Conservation (phyloP, 306 rosid genomes). For the Mimosa bimucronata region DNA sequence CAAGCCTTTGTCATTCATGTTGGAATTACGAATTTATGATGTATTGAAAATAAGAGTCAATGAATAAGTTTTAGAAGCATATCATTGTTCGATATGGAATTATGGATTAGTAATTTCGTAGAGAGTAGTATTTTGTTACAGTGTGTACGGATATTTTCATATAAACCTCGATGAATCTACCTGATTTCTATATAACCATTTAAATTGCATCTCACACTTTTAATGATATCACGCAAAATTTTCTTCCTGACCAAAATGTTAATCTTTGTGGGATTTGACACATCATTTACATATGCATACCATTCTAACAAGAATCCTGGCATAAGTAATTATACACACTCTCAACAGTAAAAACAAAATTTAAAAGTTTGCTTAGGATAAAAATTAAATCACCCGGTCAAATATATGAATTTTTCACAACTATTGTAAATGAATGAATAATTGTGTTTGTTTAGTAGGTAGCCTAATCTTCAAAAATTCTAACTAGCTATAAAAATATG, state of each 20-base stretch:
- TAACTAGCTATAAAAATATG: too few relatives aligned
- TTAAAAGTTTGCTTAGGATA: neutral
- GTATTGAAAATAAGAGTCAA: neutral
- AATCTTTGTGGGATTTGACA: neutral
- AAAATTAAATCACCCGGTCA: neutral
- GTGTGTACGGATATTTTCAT: neutral
- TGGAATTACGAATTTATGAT: too few relatives aligned
- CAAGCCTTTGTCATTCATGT: too few relatives aligned
- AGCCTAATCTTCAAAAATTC: too few relatives aligned
- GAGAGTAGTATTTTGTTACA: neutral
- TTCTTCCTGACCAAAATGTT: neutral
- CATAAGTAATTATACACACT: neutral
- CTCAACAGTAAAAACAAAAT: neutral
- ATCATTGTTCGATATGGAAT: neutral
- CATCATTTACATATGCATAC: neutral
- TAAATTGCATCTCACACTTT: neutral
- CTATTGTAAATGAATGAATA: neutral
- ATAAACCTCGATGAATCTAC: neutral
- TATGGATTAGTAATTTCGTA: neutral
- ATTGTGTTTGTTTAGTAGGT: neutral
- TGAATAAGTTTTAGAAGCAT: neutral
- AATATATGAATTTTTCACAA: neutral
- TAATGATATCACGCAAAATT: neutral
- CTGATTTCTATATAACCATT: neutral
- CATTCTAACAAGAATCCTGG: neutral